These are phyloP conservation scores for Phoma sp. DNA, from an alignment of 2,329 filamentous ascomycete genomes.

Conservation along the genomic window DNA sequence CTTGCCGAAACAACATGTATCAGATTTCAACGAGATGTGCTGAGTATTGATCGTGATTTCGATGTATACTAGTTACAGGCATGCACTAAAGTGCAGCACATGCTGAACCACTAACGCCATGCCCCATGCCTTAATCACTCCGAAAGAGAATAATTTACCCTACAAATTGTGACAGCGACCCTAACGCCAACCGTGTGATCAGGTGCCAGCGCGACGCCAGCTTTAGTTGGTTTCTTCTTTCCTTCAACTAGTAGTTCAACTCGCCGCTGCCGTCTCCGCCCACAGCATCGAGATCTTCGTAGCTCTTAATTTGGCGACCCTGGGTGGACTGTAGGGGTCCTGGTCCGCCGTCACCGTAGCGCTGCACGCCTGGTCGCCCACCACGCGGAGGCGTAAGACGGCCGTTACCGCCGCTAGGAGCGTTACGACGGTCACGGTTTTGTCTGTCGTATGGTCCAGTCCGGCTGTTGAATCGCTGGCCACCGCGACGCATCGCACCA, in stretches of 20 bases:
- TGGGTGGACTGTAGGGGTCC: constrained; percentile 91
- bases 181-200: constrained; percentile 26
- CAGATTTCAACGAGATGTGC: not conserved
- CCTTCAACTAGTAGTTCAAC: constrained; percentile 74
- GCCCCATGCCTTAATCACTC: constrained; percentile 5
- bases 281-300: constrained; percentile 92
- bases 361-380: constrained; percentile 59
- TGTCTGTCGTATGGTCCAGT: constrained; percentile 51
- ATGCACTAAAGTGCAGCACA: constrained; percentile 10
- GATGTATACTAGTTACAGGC: constrained; percentile 5
- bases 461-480: constrained; percentile 48
- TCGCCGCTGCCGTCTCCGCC: constrained; percentile 71
- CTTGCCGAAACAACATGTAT: not conserved
- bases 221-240: not conserved
- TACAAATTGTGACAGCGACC: constrained; percentile 14
- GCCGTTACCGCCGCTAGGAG: constrained; percentile 55
- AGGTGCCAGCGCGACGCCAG: constrained; percentile 13
- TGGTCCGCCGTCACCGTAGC: constrained; percentile 76
- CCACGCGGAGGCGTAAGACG: constrained; percentile 59
- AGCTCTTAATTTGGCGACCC: constrained; percentile 91
- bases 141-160: constrained; percentile 17
- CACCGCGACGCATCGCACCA: constrained; percentile 53
- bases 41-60: not conserved
- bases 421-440: constrained; percentile 50
- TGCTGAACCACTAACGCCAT: constrained; percentile 11